A percentile compares a stretch with the other conserved stretches of the same genome.
Evolutionary conservation across 1,139 yeast genomes (phyloP).

Genomic region (Saccharomyces uvarum): DNA sequence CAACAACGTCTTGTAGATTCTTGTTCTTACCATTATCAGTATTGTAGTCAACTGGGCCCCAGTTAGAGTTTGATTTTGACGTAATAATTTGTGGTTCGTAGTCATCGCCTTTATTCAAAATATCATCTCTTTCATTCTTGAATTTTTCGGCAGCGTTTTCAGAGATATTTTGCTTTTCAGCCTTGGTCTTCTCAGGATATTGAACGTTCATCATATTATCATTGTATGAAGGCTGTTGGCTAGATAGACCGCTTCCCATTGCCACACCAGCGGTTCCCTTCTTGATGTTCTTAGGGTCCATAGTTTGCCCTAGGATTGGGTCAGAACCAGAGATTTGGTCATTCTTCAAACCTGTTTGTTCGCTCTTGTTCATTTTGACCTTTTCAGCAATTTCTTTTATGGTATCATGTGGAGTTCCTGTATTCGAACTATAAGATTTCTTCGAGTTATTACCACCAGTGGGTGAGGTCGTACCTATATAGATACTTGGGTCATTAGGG

Average conservation of each 20-base stretch:
- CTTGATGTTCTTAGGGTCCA: background rate
- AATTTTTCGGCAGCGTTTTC: background rate
- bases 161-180: background rate
- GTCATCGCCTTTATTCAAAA: background rate
- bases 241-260: background rate
- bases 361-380: background rate
- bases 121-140: background rate
- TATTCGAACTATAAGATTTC: background rate
- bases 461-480: background rate
- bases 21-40: background rate
- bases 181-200: background rate
- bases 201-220: background rate
- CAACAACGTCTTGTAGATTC: background rate
- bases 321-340: background rate
- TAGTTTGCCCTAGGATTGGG: background rate
- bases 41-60: background rate
- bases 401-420: background rate
- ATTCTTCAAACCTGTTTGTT: background rate
- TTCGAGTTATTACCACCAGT: background rate
- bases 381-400: background rate
- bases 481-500: background rate
- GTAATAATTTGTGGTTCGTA: background rate
- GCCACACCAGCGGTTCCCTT: background rate
- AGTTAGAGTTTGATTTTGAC: background rate
- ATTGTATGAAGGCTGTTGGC: background rate